Percentiles rank a stretch among this genome's conserved stretches.
These are phyloP conservation scores for Globisporangium orthogonon DNA, from an alignment of 352 stramenopile species.

Conservation along the genomic window DNA sequence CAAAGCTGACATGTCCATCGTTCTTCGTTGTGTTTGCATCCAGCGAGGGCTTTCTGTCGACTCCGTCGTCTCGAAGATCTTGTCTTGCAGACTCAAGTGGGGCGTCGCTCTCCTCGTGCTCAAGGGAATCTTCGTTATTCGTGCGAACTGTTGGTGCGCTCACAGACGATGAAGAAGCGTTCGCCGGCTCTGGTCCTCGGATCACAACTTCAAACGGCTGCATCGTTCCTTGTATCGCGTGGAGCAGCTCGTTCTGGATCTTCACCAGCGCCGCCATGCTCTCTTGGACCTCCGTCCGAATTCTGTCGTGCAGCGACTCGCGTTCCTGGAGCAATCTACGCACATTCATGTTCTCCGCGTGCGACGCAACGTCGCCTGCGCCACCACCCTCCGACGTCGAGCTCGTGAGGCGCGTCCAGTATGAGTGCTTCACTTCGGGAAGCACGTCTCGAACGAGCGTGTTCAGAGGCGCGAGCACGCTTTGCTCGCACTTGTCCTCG, in stretches of 20 bases:
- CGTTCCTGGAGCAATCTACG: slow-evolving; percentile 50
- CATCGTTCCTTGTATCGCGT: slow-evolving; percentile 27
- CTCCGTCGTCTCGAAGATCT: background rate
- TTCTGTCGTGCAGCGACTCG: slow-evolving; percentile 29
- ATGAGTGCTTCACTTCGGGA: slow-evolving; percentile 71
- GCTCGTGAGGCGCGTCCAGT: slow-evolving; percentile 52
- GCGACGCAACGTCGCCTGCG: too few species aligned
- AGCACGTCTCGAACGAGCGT: slow-evolving; percentile 38
- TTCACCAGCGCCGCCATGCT: slow-evolving; percentile 44
- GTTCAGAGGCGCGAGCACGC: slow-evolving; percentile 40
- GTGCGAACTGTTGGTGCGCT: background rate
- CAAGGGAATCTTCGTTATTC: background rate
- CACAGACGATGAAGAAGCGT: too few species aligned
- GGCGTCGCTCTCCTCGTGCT: background rate
- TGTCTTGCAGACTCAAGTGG: background rate
- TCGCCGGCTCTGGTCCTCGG: background rate
- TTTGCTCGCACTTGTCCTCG: slow-evolving; percentile 31
- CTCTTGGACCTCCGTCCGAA: slow-evolving; percentile 40
- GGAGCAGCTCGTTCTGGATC: slow-evolving; percentile 41
- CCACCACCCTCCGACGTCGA: slow-evolving; percentile 7
- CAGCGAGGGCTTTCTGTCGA: background rate
- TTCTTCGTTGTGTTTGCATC: background rate
- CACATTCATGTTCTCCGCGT: slow-evolving; percentile 21
- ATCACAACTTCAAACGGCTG: slow-evolving; percentile 21
- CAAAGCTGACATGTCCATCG: background rate